Evolutionary conservation across 768 basidiomycete species (phyloP).

Genomic region (Russula emetica): DNA sequence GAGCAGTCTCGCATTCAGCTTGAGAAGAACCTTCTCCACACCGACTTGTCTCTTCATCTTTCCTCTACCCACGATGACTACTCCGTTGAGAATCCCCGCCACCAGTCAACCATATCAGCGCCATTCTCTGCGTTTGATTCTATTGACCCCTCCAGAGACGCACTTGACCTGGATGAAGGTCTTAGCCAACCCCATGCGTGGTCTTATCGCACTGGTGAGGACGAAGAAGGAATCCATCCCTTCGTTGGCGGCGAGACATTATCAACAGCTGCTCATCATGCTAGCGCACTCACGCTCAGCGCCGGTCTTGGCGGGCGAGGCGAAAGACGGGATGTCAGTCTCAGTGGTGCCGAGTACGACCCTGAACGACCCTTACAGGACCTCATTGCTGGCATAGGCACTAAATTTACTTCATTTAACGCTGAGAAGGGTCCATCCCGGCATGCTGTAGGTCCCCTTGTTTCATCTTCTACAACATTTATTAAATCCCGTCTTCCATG

Average conservation of each 20-base stretch:
- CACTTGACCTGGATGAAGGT: conserved; percentile 49
- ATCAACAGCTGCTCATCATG: conserved; percentile 87
- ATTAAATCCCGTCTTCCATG: conserved; percentile 10
- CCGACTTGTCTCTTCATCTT: conserved; percentile 66
- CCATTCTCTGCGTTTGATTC: conserved; percentile 57
- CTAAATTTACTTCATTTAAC: conserved; percentile 54
- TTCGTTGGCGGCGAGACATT: conserved; percentile 61
- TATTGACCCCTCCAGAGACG: conserved; percentile 55
- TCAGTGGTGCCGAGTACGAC: conserved; percentile 81
- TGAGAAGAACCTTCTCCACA: conserved; percentile 71
- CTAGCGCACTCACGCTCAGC: conserved; percentile 78
- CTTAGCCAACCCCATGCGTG: conserved; percentile 36
- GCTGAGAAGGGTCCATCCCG: conserved; percentile 49
- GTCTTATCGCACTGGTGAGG: conserved; percentile 45
- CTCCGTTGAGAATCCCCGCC: conserved; percentile 67
- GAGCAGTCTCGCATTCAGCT: conserved; percentile 74
- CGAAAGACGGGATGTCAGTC: conserved; percentile 49
- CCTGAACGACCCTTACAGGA: conserved; percentile 74
- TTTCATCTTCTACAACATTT: conserved; percentile 6
- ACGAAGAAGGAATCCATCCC: conserved; percentile 63
- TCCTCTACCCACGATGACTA: conserved; percentile 48
- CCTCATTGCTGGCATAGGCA: conserved; percentile 61
- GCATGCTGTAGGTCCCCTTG: conserved; percentile 40
- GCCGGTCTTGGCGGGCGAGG: conserved; percentile 68
- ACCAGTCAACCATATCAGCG: conserved; percentile 50